Conservation (phyloP, 768 basidiomycete species). For the Austroboletus festivus region DNA sequence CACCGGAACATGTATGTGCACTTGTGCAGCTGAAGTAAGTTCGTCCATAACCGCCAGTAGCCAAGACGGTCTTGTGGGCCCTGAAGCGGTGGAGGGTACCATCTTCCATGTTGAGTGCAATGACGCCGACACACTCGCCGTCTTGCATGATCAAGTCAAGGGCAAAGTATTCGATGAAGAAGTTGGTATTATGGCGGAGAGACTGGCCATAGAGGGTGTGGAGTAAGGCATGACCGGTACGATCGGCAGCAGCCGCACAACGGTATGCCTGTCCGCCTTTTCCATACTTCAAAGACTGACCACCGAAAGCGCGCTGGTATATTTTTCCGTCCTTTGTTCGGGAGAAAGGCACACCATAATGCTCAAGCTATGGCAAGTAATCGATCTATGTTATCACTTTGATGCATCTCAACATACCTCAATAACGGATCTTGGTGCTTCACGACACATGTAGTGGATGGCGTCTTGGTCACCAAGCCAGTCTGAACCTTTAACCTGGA, state of each 20-base stretch:
- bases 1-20: conserved; percentile 98
- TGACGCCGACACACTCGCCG: conserved; percentile 98
- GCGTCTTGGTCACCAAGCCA: conserved; percentile 99
- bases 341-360: conserved; percentile 98
- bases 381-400: neutral
- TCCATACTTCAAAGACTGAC: conserved; percentile 93
- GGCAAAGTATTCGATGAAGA: conserved; percentile 99
- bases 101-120: conserved; percentile 99
- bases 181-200: conserved; percentile 97
- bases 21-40: conserved; percentile 98
- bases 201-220: conserved; percentile 99
- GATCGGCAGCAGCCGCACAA: conserved; percentile 97
- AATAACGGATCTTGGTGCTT: conserved; percentile 90
- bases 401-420: conserved; percentile 52
- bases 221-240: conserved; percentile 96
- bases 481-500: conserved; percentile 95
- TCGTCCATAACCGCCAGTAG: conserved; percentile 97
- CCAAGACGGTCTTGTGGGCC: conserved; percentile 95
- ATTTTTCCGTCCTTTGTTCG: conserved; percentile 98
- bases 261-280: conserved; percentile 99
- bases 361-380: conserved; percentile 70
- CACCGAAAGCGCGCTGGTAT: conserved; percentile 98
- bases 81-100: conserved; percentile 99
- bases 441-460: conserved; percentile 99
- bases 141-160: conserved; percentile 98